Evolutionary conservation across 345 rosid species (phyloP), one percentile per base, ranked within the genome.

Genomic region (Populus nigra): DNA sequence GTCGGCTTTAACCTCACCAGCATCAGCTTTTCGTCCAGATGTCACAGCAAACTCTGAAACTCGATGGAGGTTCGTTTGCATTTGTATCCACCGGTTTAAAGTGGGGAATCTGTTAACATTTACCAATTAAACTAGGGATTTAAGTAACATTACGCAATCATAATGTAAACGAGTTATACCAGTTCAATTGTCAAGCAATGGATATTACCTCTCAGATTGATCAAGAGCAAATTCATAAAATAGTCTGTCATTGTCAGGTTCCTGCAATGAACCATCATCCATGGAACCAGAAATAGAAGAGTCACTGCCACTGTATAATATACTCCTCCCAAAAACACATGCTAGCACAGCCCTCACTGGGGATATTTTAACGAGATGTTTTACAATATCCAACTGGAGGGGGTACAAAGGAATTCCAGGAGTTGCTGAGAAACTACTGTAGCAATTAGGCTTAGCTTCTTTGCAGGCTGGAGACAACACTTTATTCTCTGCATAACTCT

Each of bases 141-240:
- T 55, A 57, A 38, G 80, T 71, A 73, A 74, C 84, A 78, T 33
- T 55, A 69, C 50, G 39, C 43, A 50, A 75, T 68, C 72, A 66
- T 65, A 49, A 69, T 74, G 36, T 72, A 25, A 49, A 84, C 53
- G 63, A 75, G 78, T 23, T 38, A 76, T 45, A 71, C 23, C 8
- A 59, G 29, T 47, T 65, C 69, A 74, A 53, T 62, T 71, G 68
- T 65, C 33, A 15, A 31, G 18, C 70, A 59, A 33, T 53, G 71
- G 62, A 81, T 39, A 47, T 71, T 86, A 95, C 99, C 99, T 95
- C 85, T 92, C 98, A 85, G 99, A 95, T 74, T 93, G 97, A 88
- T 95, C 99, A 83, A 95, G 98, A 73, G 98, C 96, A 84, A 95
- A 95, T 86, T 95, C 99, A 80, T 91, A 95, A 79, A 93, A 93